These are phyloP conservation scores for Scleromitrula shiraiana DNA, from an alignment of 2,329 filamentous ascomycete genomes.

Conservation along the genomic window DNA sequence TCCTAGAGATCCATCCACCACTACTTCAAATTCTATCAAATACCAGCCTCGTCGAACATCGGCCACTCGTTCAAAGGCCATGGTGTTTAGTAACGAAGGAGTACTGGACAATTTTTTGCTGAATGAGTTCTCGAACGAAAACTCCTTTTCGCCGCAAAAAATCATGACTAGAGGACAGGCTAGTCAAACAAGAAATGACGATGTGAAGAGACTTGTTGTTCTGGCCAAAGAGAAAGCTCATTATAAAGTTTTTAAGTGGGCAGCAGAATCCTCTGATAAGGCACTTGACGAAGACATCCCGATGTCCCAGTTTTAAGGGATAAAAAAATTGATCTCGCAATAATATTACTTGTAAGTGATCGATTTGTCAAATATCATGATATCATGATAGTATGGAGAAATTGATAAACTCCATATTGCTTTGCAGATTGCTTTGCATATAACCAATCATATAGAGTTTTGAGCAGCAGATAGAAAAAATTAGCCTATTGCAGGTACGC, in stretches of 20 bases:
- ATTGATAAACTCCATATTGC: no score
- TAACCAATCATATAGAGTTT: no score
- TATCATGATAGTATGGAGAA: no score
- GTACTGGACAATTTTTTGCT: slow-evolving; percentile 14
- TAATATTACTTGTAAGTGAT: not conserved
- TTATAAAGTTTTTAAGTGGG: slow-evolving; percentile 25
- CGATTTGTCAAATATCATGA: not conserved
- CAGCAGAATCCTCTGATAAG: not conserved
- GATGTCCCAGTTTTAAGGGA: slow-evolving; percentile 17
- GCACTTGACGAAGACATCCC: slow-evolving; percentile 16
- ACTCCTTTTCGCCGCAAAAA: slow-evolving; percentile 19
- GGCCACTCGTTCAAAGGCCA: slow-evolving; percentile 2
- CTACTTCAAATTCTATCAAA: slow-evolving; percentile 3
- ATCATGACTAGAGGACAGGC: slow-evolving; percentile 19
- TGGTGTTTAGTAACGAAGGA: slow-evolving; percentile 16
- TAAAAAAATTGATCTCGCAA: not conserved
- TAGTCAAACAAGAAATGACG: slow-evolving; percentile 6
- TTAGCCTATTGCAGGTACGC: no score
- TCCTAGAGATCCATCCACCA: not conserved
- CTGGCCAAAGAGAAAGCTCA: slow-evolving; percentile 21
- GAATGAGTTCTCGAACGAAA: slow-evolving; percentile 12
- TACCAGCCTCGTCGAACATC: slow-evolving; percentile 10
- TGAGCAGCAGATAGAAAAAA: no score
- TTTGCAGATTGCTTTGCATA: no score
- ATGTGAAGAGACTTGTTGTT: slow-evolving; percentile 20